Percentiles rank a stretch among this genome's conserved stretches.
Conservation (phyloP, 441 rosid species). For the Mallotus japonicus region DNA sequence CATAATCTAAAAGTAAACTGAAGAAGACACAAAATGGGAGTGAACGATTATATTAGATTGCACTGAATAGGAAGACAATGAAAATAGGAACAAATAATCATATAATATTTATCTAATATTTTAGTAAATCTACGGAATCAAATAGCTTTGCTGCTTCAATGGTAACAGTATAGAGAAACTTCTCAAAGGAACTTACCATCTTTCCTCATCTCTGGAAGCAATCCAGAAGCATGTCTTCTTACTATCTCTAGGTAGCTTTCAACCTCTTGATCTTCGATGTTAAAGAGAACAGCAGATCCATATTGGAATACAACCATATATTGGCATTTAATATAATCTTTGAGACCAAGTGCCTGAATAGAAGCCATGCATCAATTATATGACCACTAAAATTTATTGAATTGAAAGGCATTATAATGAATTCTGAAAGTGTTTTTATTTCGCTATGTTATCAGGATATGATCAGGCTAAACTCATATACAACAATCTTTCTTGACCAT, state of each 20-base stretch:
- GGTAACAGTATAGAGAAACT: neutral
- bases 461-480: neutral
- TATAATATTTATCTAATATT: neutral
- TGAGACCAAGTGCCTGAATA: constrained; percentile 49
- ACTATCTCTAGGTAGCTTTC: constrained; percentile 65
- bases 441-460: too few relatives aligned
- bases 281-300: constrained; percentile 91
- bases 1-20: neutral
- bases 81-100: neutral
- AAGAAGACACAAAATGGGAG: neutral
- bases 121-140: neutral
- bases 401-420: neutral
- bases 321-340: constrained; percentile 40
- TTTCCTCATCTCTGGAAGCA: constrained; percentile 73
- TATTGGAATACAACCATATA: constrained; percentile 88
- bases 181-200: constrained; percentile 50
- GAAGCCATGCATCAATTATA: neutral
- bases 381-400: neutral
- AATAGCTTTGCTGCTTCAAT: neutral
- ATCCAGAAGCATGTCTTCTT: constrained; percentile 69
- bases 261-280: constrained; percentile 67
- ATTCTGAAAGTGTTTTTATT: too few relatives aligned
- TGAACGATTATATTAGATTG: neutral
- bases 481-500: neutral
- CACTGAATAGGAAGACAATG: neutral